Percentiles rank a stretch among this genome's conserved stretches.
These are phyloP conservation scores for Pochonia chlamydosporia DNA, from an alignment of 2,329 filamentous ascomycete genomes.

Conservation along the genomic window DNA sequence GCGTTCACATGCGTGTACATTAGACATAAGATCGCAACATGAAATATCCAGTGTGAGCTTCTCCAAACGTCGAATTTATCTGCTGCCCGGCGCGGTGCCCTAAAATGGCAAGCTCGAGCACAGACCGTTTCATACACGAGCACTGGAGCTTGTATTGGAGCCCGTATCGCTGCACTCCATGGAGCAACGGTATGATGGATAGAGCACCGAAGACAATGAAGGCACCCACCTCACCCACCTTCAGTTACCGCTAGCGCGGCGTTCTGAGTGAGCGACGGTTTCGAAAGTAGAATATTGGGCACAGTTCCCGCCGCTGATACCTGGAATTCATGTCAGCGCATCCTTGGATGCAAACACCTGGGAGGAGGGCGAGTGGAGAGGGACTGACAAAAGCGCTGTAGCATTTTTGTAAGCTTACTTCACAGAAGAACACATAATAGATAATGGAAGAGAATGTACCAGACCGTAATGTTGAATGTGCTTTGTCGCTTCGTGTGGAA, in stretches of 20 bases:
- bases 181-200: slow-evolving; percentile 11
- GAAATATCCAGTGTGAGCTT: slow-evolving; percentile 86
- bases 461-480: no score
- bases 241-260: slow-evolving; percentile 11
- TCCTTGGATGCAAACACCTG: no score
- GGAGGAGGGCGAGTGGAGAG: background rate
- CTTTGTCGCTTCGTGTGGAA: no score
- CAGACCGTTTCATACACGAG: slow-evolving; percentile 9
- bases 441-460: slow-evolving; percentile 12
- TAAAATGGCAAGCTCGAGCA: slow-evolving; percentile 12
- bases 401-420: slow-evolving; percentile 9
- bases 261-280: slow-evolving; percentile 11
- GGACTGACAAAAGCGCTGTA: slow-evolving; percentile 12
- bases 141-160: slow-evolving; percentile 11
- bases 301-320: background rate
- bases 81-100: slow-evolving; percentile 53
- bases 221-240: slow-evolving; percentile 4
- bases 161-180: slow-evolving; percentile 11
- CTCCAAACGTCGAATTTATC: slow-evolving; percentile 78
- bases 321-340: no score
- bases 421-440: slow-evolving; percentile 13
- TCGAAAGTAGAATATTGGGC: slow-evolving; percentile 8
- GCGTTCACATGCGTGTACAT: slow-evolving; percentile 10
- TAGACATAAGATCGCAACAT: slow-evolving; percentile 42
- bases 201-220: slow-evolving; percentile 9